Conservation (phyloP, 1,284 basidiomycete genomes). For the Pseudozyma hubeiensis region DNA sequence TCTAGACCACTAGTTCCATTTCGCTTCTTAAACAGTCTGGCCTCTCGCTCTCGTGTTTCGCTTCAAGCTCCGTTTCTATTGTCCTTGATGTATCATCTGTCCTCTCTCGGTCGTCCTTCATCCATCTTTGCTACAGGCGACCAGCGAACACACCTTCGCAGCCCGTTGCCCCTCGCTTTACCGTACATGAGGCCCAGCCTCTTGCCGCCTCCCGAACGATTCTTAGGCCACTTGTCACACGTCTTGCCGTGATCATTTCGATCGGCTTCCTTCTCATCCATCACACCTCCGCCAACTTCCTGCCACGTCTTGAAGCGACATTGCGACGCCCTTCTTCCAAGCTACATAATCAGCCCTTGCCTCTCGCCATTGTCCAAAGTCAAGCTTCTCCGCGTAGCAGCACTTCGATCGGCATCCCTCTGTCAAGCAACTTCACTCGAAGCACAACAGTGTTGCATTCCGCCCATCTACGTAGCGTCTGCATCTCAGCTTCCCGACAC, state of each 20-base stretch:
- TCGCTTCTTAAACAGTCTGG: not conserved
- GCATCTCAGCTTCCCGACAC: too few relatives aligned
- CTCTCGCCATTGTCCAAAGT: too few relatives aligned
- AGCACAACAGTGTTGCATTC: too few relatives aligned
- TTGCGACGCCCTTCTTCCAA: too few relatives aligned
- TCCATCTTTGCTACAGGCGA: not conserved
- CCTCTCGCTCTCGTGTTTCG: not conserved
- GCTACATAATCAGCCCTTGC: too few relatives aligned
- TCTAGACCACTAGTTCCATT: conserved; percentile 5
- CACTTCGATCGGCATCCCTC: too few relatives aligned
- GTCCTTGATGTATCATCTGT: too few relatives aligned
- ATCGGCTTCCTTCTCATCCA: not conserved
- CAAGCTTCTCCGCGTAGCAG: too few relatives aligned
- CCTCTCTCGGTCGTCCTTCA: not conserved
- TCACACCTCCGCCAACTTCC: not conserved
- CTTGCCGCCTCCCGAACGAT: not conserved
- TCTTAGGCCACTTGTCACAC: not conserved
- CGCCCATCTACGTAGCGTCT: too few relatives aligned
- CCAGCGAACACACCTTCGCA: not conserved
- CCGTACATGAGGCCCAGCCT: not conserved
- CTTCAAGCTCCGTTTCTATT: not conserved
- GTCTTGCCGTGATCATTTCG: not conserved
- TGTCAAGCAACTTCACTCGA: too few relatives aligned
- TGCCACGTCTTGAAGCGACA: not conserved
- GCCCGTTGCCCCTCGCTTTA: not conserved